Evolutionary conservation across 108 stramenopile genomes (phyloP).

Genomic region (Skeletonema menzelii): DNA sequence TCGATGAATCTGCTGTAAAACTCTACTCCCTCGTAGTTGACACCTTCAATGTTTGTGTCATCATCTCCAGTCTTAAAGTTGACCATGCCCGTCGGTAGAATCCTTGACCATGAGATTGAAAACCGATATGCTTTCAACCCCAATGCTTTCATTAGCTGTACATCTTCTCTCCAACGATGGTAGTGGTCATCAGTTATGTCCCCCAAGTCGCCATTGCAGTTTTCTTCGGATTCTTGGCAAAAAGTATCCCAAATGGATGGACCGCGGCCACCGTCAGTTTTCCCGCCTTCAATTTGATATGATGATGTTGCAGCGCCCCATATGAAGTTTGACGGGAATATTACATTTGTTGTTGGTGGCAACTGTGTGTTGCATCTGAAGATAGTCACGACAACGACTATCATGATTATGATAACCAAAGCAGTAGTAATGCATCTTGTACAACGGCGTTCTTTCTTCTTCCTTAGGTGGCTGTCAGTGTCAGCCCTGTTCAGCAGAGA

Average conservation of each 20-base stretch:
- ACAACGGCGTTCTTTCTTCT: not conserved
- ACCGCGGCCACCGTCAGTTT: constrained; percentile 77
- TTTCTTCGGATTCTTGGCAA: constrained; percentile 40
- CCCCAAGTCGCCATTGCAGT: constrained; percentile 75
- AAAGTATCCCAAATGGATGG: constrained; percentile 93
- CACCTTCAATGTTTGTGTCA: constrained; percentile 19
- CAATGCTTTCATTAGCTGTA: constrained; percentile 73
- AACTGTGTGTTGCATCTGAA: not conserved
- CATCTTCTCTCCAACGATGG: constrained; percentile 82
- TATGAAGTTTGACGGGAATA: constrained; percentile 62
- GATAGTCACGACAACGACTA: not conserved
- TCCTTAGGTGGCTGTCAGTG: not conserved
- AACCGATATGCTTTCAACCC: constrained; percentile 92
- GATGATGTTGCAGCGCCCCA: constrained; percentile 92
- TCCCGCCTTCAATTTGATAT: constrained; percentile 92
- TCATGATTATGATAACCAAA: not conserved
- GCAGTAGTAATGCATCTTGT: not conserved
- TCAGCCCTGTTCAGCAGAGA: not conserved
- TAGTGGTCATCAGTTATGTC: constrained; percentile 92
- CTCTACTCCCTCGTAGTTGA: constrained; percentile 76
- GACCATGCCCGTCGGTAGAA: constrained; percentile 77
- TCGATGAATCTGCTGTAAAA: constrained; percentile 92
- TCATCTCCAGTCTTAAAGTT: constrained; percentile 21
- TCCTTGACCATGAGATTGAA: constrained; percentile 90
- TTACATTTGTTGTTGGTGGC: not conserved